Evolutionary conservation across 805 yeast genomes (phyloP), one percentile per base, ranked within the genome.

Genomic region (Kodamaea sagamina): DNA sequence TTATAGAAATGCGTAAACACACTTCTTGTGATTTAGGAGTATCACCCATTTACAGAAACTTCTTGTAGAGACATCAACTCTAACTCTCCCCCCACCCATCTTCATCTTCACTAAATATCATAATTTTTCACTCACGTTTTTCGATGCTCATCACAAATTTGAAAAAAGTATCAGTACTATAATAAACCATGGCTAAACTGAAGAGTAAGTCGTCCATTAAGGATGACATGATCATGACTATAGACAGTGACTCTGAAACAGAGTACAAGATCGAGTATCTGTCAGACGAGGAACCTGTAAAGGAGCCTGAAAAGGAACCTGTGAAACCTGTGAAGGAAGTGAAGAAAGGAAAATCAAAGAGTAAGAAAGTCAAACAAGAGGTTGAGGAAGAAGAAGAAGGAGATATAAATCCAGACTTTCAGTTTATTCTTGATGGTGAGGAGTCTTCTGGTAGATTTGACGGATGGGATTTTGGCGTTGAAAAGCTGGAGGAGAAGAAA

Each of bases 401-500:
- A 15, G 89, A 78, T 44, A 60, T 89, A 36, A 82, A 88, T 52
- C 89, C 90, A 4, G 83, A 79, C 25, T 89, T 93, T 58, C 64
- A 74, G 13, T 90, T 90, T 58, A 76, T 81, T 16, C 51, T 82
- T 8, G 92, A 80, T 19, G 87, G 79, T 6, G 78, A 73, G 19
- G 82, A 73, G 24, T 61, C 67, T 12, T 56, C 68, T 8, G 49
- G 72, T 3, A 67, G 67, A 3, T 81, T 83, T 41, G 80, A 78
- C 44, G 96, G 96, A 4, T 89, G 97, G 97, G 89, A 89, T 53
- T 88, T 89, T 58, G 78, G 74, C 31, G 79, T 78, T 42, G 79
- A 76, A 28, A 54, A 48, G 13, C 46, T 51, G n/a, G 56, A 55
- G 4, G 57, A 45, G n/a, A 59, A 58, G 26, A 50, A 47, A 3